phyloP scores from a whole-genome alignment of 2,329 filamentous ascomycete genomes.

The Claviceps paspali region DNA sequence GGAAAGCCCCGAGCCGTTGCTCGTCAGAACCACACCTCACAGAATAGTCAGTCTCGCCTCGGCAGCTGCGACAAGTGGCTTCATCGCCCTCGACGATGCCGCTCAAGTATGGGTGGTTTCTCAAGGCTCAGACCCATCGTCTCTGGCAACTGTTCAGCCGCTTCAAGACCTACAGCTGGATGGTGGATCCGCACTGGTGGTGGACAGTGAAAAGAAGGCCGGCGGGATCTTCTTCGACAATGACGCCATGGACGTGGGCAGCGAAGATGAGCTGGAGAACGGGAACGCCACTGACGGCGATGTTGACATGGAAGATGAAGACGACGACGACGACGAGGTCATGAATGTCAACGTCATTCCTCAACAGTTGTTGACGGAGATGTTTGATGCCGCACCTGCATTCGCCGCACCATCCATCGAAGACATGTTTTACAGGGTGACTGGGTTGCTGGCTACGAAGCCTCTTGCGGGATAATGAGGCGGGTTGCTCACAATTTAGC shows the following conservation, averaged over 20 bases:
- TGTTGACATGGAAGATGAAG: slow-evolving; percentile 27
- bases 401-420: slow-evolving; percentile 57
- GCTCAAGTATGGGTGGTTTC: slow-evolving; percentile 54
- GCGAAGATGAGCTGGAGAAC: slow-evolving; percentile 25
- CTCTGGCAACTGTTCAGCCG: slow-evolving; percentile 37
- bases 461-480: slow-evolving; percentile 1
- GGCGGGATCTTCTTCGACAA: slow-evolving; percentile 23
- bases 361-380: slow-evolving; percentile 50
- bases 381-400: slow-evolving; percentile 55
- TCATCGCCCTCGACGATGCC: slow-evolving; percentile 58
- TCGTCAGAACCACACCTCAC: slow-evolving; percentile 39
- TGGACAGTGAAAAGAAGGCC: slow-evolving; percentile 13
- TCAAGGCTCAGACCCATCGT: slow-evolving; percentile 41
- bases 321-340: slow-evolving; percentile 21
- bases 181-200: slow-evolving; percentile 16
- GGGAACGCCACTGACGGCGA: slow-evolving; percentile 23
- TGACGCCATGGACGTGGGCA: slow-evolving; percentile 21
- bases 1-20: slow-evolving; percentile 41
- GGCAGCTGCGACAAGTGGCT: slow-evolving; percentile 50
- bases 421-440: slow-evolving; percentile 62
- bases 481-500: not conserved
- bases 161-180: slow-evolving; percentile 38
- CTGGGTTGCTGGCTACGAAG: slow-evolving; percentile 42
- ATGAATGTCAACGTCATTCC: slow-evolving; percentile 46
- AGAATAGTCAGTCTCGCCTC: slow-evolving; percentile 54